These are phyloP conservation scores for Rhododendron vialii DNA, from an alignment of 148 eudicot genomes.

Conservation along the genomic window DNA sequence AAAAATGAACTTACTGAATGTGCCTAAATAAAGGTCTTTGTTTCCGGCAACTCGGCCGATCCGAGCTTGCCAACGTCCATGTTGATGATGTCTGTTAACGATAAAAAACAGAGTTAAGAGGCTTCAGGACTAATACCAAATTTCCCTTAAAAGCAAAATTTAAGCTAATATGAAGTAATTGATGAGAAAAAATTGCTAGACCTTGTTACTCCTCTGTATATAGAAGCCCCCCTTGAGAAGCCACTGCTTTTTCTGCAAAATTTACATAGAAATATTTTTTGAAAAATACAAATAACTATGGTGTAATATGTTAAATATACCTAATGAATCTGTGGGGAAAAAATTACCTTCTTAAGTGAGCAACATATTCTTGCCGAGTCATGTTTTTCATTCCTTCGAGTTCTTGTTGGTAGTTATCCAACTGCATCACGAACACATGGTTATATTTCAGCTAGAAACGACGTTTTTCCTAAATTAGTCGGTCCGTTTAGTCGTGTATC, in stretches of 20 bases:
- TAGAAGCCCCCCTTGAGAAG: constrained; percentile 94
- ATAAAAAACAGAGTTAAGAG: constrained; percentile 9
- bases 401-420: constrained; percentile 83
- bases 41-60: constrained; percentile 96
- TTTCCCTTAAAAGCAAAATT: not conserved
- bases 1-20: constrained; percentile 65
- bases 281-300: not conserved
- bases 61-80: constrained; percentile 98
- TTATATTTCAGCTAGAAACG: not conserved
- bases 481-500: not conserved
- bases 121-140: not conserved
- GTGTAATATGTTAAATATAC: not conserved
- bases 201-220: constrained; percentile 96
- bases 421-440: constrained; percentile 27
- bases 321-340: not conserved
- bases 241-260: constrained; percentile 87
- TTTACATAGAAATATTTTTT: not conserved
- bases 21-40: constrained; percentile 91
- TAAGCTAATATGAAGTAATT: not conserved
- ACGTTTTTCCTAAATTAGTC: not conserved
- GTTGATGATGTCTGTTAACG: constrained; percentile 84
- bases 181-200: constrained; percentile 9
- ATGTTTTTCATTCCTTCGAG: constrained; percentile 92
- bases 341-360: constrained; percentile 76
- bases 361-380: constrained; percentile 94